Evolutionary conservation across 2,329 filamentous ascomycete species (phyloP).

Genomic region (Alternaria ventricosa): DNA sequence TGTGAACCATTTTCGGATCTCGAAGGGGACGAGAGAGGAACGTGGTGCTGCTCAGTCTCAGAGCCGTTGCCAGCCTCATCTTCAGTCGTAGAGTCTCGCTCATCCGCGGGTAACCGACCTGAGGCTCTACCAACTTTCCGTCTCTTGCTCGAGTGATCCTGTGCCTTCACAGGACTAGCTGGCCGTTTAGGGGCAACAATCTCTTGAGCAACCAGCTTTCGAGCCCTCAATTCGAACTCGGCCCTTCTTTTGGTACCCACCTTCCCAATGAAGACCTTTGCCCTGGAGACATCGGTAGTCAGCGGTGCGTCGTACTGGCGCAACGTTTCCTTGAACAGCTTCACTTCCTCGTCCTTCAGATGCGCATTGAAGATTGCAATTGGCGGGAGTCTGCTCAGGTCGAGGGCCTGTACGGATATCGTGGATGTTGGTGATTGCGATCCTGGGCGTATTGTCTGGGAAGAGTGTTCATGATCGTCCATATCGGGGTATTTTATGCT

Average conservation of each 20-base stretch:
- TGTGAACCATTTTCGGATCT: conserved; percentile 4
- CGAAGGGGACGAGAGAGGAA: conserved; percentile 11
- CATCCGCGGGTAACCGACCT: conserved; percentile 10
- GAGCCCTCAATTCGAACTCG: conserved; percentile 75
- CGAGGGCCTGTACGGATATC: conserved; percentile 27
- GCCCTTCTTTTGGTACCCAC: conserved; percentile 74
- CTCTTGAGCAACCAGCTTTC: conserved; percentile 67
- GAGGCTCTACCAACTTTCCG: conserved; percentile 14
- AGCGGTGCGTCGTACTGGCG: conserved; percentile 61
- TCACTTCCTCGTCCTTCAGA: conserved; percentile 67
- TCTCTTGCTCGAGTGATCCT: conserved; percentile 24
- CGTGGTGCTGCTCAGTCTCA: conserved; percentile 17
- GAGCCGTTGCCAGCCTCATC: conserved; percentile 22
- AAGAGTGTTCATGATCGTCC: conserved; percentile 28
- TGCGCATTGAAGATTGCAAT: conserved; percentile 78
- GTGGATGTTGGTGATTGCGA: conserved; percentile 27
- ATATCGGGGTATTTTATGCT: conserved; percentile 25
- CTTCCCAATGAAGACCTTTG: conserved; percentile 75
- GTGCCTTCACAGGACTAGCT: conserved; percentile 19
- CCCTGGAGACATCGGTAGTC: conserved; percentile 75
- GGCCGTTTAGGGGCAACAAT: conserved; percentile 34
- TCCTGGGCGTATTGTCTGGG: conserved; percentile 22
- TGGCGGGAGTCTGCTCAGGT: conserved; percentile 61
- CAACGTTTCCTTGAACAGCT: conserved; percentile 69
- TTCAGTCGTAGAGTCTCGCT: conserved; percentile 32